Evolutionary conservation across 2,329 filamentous ascomycete genomes (phyloP).

Genomic region (Cordyceps cateniannulata): DNA sequence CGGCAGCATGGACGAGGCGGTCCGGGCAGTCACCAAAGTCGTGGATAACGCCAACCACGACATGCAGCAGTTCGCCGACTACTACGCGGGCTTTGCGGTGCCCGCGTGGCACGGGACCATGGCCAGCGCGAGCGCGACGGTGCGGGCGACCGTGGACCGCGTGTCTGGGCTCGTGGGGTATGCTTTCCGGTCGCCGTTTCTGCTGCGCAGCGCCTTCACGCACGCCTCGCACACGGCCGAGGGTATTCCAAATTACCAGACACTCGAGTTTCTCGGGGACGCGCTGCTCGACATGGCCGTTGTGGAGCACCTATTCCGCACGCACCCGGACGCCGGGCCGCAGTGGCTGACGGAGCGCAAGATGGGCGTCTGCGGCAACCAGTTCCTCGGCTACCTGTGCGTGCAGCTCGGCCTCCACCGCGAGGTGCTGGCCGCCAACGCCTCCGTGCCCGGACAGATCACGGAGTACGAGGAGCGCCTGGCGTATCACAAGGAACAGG

Average conservation of each 20-base stretch:
- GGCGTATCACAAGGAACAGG: conserved; percentile 38
- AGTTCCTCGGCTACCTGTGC: conserved; percentile 78
- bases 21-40: conserved; percentile 60
- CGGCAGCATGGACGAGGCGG: conserved; percentile 48
- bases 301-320: conserved; percentile 74
- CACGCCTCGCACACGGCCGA: conserved; percentile 84
- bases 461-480: conserved; percentile 53
- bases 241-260: conserved; percentile 78
- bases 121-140: conserved; percentile 48
- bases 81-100: conserved; percentile 59
- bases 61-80: conserved; percentile 66
- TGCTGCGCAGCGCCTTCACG: conserved; percentile 78
- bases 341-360: conserved; percentile 99
- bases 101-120: conserved; percentile 60
- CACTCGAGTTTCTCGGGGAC: conserved; percentile 88
- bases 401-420: conserved; percentile 72
- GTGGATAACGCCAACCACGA: conserved; percentile 64
- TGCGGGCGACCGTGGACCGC: conserved; percentile 60
- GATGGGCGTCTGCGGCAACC: conserved; percentile 98
- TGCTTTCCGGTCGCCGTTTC: conserved; percentile 64
- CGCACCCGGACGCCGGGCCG: conserved; percentile 72
- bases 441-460: conserved; percentile 36
- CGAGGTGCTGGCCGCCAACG: conserved; percentile 56
- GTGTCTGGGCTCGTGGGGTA: conserved; percentile 54
- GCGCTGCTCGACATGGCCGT: conserved; percentile 80